These are phyloP conservation scores for Ilex aquifolium DNA, from an alignment of 257 asterid genomes.

Conservation along the genomic window DNA sequence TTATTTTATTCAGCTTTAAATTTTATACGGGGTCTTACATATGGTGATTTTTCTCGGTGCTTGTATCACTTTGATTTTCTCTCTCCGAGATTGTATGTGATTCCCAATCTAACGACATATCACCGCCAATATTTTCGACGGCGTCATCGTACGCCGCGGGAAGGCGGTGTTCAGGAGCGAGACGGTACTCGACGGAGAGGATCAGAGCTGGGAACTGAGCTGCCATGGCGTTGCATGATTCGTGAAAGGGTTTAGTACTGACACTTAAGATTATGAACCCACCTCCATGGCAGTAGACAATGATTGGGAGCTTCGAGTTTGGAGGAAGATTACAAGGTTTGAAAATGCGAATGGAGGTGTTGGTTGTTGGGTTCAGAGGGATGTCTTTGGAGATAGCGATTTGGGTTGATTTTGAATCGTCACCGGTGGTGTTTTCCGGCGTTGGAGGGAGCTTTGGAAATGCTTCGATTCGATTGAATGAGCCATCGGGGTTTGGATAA, in stretches of 20 bases:
- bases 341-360: constrained; percentile 54
- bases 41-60: too few species aligned
- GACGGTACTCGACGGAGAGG: constrained; percentile 59
- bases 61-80: too few species aligned
- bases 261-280: constrained; percentile 48
- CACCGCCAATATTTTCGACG: constrained; percentile 16
- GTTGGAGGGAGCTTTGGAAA: constrained; percentile 31
- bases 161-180: constrained; percentile 69
- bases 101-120: too few species aligned
- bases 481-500: constrained; percentile 54
- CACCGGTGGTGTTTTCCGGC: constrained; percentile 17
- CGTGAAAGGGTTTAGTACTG: constrained; percentile 21
- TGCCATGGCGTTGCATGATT: constrained; percentile 31
- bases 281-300: constrained; percentile 61
- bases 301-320: constrained; percentile 38
- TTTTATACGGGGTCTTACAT: too few species aligned
- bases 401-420: too few species aligned
- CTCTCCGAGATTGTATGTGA: too few species aligned
- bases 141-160: constrained; percentile 84
- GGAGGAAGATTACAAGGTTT: constrained; percentile 34
- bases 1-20: too few species aligned
- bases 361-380: constrained; percentile 41
- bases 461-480: constrained; percentile 30
- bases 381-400: constrained; percentile 45
- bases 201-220: constrained; percentile 44